Conservation (phyloP, 1,139 yeast species). For the Sugiyamaella pinicola region DNA sequence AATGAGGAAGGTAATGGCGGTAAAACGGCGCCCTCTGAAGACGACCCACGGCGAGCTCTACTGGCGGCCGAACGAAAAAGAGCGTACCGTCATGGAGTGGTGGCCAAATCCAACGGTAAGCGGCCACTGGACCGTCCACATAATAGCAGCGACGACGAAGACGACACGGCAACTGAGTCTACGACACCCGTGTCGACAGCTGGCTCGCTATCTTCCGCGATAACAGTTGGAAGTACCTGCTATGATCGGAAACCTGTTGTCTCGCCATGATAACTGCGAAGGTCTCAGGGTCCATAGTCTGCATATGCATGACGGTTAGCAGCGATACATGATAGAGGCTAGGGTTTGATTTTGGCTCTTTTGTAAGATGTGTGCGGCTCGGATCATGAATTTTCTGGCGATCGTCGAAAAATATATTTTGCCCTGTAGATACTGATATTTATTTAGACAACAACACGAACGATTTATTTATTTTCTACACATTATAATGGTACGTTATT, state of each 20-base stretch:
- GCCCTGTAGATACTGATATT: conserved; percentile 3
- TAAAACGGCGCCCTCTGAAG: no score
- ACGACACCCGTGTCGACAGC: neutral
- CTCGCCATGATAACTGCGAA: neutral
- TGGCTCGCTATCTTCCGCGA: conserved; percentile 6
- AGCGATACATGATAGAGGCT: no score
- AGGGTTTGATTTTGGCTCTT: no score
- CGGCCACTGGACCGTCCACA: neutral
- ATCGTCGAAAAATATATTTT: conserved; percentile 10
- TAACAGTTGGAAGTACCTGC: conserved; percentile 4
- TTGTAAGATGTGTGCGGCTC: neutral
- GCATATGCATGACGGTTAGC: conserved; percentile 6
- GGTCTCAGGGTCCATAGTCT: neutral
- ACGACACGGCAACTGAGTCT: conserved; percentile 1
- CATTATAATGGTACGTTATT: conserved; percentile 12
- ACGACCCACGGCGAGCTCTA: neutral
- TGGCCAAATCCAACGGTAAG: neutral
- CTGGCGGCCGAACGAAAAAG: neutral
- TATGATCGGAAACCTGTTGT: conserved; percentile 2
- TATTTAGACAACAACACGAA: neutral
- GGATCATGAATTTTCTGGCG: conserved; percentile 8
- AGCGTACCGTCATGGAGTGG: neutral
- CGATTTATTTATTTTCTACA: neutral
- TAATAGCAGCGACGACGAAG: conserved; percentile 1
- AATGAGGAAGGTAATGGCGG: neutral